These are phyloP conservation scores for Ceratocystis alfenasii DNA, from an alignment of 2,329 filamentous ascomycete species.

Conservation along the genomic window DNA sequence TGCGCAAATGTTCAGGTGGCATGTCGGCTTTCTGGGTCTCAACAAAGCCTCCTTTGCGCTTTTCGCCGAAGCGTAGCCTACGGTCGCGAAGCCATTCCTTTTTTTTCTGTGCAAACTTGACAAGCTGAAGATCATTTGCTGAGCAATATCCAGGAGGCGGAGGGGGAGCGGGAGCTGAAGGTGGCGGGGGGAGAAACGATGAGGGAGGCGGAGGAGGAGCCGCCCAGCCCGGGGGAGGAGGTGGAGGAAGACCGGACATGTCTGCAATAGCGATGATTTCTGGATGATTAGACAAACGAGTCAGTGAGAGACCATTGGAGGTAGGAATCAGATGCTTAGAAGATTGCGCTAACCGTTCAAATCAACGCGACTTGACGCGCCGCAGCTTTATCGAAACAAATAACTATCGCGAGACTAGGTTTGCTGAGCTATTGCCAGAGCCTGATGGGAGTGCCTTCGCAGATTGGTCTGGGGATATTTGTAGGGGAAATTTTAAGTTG, in stretches of 20 bases:
- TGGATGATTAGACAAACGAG: neutral
- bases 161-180: slow-evolving; percentile 50
- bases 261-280: slow-evolving; percentile 11
- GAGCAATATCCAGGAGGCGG: slow-evolving; percentile 79
- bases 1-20: slow-evolving; percentile 94
- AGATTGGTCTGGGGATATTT: neutral
- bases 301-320: neutral
- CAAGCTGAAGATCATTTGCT: slow-evolving; percentile 66
- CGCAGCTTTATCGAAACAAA: slow-evolving; percentile 3
- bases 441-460: neutral
- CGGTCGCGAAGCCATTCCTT: slow-evolving; percentile 93
- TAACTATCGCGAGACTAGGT: slow-evolving; percentile 9
- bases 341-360: slow-evolving; percentile 14
- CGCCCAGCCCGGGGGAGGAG: slow-evolving; percentile 46
- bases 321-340: neutral
- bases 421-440: slow-evolving; percentile 18
- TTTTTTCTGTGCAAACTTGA: slow-evolving; percentile 97
- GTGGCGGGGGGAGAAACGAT: slow-evolving; percentile 45
- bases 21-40: slow-evolving; percentile 98
- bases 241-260: slow-evolving; percentile 44
- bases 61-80: slow-evolving; percentile 89
- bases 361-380: slow-evolving; percentile 22
- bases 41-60: slow-evolving; percentile 89
- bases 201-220: slow-evolving; percentile 45
- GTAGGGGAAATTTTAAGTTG: slow-evolving; percentile 9